phyloP scores from a whole-genome alignment of 352 stramenopile genomes.

The Lagenidium giganteum region DNA sequence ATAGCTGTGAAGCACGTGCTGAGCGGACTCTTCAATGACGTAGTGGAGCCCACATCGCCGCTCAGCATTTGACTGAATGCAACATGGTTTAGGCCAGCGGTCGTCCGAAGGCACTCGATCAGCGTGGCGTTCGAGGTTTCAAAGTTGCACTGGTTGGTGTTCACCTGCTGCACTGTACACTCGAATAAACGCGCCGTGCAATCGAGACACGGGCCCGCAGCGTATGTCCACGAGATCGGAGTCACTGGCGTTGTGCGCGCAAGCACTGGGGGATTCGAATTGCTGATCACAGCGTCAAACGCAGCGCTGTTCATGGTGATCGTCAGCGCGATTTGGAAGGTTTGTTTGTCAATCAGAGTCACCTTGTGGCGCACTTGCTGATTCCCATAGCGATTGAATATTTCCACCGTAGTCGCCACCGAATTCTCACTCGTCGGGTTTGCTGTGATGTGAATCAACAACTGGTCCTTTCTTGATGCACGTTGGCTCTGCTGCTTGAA shows the following conservation, averaged over 20 bases:
- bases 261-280: conserved; percentile 21
- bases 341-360: not conserved
- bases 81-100: not conserved
- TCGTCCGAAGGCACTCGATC: not conserved
- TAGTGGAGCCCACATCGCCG: not conserved
- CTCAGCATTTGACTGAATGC: conserved; percentile 1
- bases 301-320: conserved; percentile 13
- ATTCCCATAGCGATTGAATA: conserved; percentile 27
- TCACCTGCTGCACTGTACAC: conserved; percentile 3
- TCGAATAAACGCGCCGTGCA: conserved; percentile 7
- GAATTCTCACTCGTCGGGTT: conserved; percentile 3
- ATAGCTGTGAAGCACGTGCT: conserved; percentile 1
- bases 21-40: not conserved
- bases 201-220: conserved; percentile 1
- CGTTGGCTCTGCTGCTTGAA: conserved; percentile 29
- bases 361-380: conserved; percentile 11
- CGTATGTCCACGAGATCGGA: not conserved
- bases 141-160: conserved; percentile 8
- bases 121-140: conserved; percentile 3
- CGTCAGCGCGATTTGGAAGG: too few species aligned
- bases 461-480: conserved; percentile 17
- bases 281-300: conserved; percentile 8
- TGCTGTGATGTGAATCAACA: conserved; percentile 20
- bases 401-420: conserved; percentile 12
- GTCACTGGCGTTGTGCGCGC: not conserved